These are phyloP conservation scores for Ceratocystis lukuohia DNA, from an alignment of 2,329 filamentous ascomycete genomes.

Conservation along the genomic window DNA sequence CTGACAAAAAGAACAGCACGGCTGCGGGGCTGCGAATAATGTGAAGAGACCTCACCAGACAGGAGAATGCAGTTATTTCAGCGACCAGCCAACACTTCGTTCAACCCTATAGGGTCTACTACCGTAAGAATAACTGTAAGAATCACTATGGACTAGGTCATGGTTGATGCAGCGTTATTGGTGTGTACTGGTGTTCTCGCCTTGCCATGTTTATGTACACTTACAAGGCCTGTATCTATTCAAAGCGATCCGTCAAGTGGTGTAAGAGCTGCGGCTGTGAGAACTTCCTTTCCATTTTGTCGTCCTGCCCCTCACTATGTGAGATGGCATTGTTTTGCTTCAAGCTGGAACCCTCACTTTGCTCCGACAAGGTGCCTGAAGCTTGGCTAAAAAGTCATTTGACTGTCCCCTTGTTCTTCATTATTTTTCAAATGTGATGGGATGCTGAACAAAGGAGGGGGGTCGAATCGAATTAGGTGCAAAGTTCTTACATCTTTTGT, in stretches of 20 bases:
- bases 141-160: neutral
- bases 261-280: neutral
- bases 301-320: neutral
- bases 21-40: neutral
- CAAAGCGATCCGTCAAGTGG: slow-evolving; percentile 2
- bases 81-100: neutral
- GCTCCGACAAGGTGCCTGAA: neutral
- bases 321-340: neutral
- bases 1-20: neutral
- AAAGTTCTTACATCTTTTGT: neutral
- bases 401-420: neutral
- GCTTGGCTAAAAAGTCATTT: neutral
- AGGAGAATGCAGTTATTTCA: neutral
- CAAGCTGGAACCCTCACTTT: neutral
- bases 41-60: neutral
- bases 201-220: neutral
- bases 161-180: neutral
- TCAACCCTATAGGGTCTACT: too few relatives aligned
- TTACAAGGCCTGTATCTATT: slow-evolving; percentile 7
- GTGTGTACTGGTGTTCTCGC: neutral
- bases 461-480: neutral
- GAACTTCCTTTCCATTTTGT: neutral
- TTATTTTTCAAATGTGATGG: neutral
- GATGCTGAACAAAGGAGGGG: neutral
- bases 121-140: neutral